phyloP scores from a whole-genome alignment of 768 basidiomycete species.

The Tubosaeta sp. region DNA sequence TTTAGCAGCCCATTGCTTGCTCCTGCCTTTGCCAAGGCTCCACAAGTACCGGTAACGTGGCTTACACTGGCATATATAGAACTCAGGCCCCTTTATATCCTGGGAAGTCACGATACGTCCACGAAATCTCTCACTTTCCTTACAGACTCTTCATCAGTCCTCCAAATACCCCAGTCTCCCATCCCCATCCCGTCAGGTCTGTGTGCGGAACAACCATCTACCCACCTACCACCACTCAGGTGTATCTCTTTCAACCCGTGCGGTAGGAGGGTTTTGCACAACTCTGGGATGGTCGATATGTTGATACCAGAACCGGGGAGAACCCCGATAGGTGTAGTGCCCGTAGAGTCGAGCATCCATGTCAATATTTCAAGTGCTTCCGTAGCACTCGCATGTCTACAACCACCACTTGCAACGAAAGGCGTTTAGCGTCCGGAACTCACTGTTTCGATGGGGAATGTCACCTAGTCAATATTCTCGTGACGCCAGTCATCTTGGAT shows the following conservation, averaged over 20 bases:
- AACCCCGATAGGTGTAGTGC: constrained; percentile 30
- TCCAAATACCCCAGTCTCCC: constrained; percentile 74
- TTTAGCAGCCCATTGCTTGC: no score
- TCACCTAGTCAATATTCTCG: constrained; percentile 78
- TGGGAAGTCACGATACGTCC: constrained; percentile 23
- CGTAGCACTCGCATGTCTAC: constrained; percentile 33
- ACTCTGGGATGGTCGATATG: constrained; percentile 40
- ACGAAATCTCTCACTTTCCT: constrained; percentile 46
- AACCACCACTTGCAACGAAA: constrained; percentile 47
- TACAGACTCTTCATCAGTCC: constrained; percentile 50
- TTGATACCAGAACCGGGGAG: constrained; percentile 80
- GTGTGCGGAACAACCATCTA: constrained; percentile 47
- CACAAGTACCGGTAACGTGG: no score
- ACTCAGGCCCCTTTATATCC: no score
- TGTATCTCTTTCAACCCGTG: constrained; percentile 66
- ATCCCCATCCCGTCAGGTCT: constrained; percentile 62
- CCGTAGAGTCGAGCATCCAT: constrained; percentile 33
- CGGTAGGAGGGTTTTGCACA: constrained; percentile 51
- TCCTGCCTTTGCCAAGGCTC: no score
- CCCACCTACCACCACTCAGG: constrained; percentile 68
- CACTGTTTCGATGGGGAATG: background rate
- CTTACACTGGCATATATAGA: no score
- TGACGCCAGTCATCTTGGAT: constrained; percentile 56
- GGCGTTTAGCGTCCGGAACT: background rate
- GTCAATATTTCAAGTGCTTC: constrained; percentile 41